Conservation (phyloP, 2,329 filamentous ascomycete genomes). For the Aspergillus vadensis region DNA sequence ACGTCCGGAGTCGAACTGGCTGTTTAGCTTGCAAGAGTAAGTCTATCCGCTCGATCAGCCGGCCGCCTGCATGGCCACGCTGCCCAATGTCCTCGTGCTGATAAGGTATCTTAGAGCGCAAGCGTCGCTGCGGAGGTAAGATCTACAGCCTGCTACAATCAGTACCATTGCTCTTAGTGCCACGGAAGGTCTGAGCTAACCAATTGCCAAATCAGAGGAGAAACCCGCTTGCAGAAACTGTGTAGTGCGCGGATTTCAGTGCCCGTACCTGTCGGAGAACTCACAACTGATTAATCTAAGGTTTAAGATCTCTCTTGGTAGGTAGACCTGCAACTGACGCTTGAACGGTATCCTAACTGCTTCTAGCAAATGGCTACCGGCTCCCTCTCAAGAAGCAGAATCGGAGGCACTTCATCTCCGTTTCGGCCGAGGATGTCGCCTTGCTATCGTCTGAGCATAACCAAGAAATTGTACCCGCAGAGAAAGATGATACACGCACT, state of each 20-base stretch:
- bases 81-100: not conserved
- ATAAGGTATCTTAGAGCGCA: constrained; percentile 1
- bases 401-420: not conserved
- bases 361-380: not conserved
- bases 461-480: not conserved
- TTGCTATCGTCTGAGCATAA: not conserved
- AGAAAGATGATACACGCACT: not conserved
- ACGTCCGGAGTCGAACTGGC: constrained; percentile 4
- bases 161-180: not conserved
- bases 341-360: not conserved
- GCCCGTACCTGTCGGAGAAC: constrained; percentile 1
- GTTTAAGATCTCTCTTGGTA: constrained; percentile 3
- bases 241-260: not conserved
- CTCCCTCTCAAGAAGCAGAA: not conserved
- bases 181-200: not conserved
- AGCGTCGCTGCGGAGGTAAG: constrained; percentile 7
- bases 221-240: constrained; percentile 3
- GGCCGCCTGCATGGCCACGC: not conserved
- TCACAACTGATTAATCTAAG: not conserved
- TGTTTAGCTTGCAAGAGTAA: constrained; percentile 5
- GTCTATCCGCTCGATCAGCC: not conserved
- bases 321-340: not conserved
- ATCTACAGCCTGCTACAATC: not conserved
- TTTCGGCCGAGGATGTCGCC: not conserved
- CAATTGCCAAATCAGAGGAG: not conserved